phyloP scores from a whole-genome alignment of 441 rosid species.

The Euphorbia corollata region DNA sequence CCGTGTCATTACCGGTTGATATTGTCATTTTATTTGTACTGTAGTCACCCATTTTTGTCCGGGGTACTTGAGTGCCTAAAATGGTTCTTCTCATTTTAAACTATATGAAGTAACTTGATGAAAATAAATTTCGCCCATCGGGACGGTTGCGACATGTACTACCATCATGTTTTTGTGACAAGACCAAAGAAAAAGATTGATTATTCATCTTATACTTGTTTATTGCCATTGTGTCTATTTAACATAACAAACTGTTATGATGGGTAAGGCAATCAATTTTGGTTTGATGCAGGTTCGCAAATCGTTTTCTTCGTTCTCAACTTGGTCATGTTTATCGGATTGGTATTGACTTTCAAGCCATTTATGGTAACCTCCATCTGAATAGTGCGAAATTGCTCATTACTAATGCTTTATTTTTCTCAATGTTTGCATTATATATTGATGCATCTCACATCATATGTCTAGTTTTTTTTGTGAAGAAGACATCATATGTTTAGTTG shows the following conservation, averaged over 20 bases:
- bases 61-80: too few relatives aligned
- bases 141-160: too few relatives aligned
- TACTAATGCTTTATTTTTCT: too few relatives aligned
- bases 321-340: constrained; percentile 28
- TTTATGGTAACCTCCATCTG: constrained; percentile 25
- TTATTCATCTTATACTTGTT: not conserved
- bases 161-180: not conserved
- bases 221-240: not conserved
- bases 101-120: too few relatives aligned
- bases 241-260: not conserved
- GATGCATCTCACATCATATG: too few relatives aligned
- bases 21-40: not conserved
- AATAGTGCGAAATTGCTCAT: too few relatives aligned
- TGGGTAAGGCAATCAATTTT: not conserved
- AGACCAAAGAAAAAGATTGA: not conserved
- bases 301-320: constrained; percentile 38
- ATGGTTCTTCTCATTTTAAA: too few relatives aligned
- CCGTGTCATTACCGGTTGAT: not conserved
- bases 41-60: too few relatives aligned
- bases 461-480: too few relatives aligned
- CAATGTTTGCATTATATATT: too few relatives aligned
- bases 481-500: too few relatives aligned
- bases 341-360: constrained; percentile 44
- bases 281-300: constrained; percentile 34
- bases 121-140: too few relatives aligned